Conservation (phyloP, 306 rosid genomes). For the Begonia masoniana region DNA sequence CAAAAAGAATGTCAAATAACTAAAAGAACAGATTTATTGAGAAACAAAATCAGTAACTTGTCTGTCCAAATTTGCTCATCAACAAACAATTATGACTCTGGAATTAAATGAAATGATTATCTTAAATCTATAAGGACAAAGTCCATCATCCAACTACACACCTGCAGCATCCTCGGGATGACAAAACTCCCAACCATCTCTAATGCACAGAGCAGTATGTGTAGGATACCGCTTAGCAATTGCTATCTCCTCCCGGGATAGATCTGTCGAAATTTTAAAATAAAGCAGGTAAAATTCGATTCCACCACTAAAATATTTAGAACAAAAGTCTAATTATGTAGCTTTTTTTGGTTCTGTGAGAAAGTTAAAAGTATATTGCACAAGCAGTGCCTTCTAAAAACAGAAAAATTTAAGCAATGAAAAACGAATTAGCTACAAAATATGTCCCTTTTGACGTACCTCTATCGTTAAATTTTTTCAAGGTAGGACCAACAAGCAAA, state of each 20-base stretch:
- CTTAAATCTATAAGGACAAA: not conserved
- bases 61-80: not conserved
- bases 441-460: slow-evolving; percentile 25
- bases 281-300: not conserved
- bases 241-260: slow-evolving; percentile 56
- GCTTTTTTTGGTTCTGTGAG: too few relatives aligned
- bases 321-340: too few relatives aligned
- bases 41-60: too few relatives aligned
- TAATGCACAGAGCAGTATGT: slow-evolving; percentile 71
- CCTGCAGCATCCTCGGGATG: slow-evolving; percentile 67
- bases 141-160: slow-evolving; percentile 6
- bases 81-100: not conserved
- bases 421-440: too few relatives aligned
- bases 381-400: too few relatives aligned
- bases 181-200: slow-evolving; percentile 95
- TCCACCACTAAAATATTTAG: too few relatives aligned
- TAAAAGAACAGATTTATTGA: too few relatives aligned
- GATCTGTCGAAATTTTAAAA: slow-evolving; percentile 43
- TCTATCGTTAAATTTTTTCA: slow-evolving; percentile 92
- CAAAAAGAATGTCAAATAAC: too few relatives aligned
- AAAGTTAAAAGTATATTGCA: too few relatives aligned
- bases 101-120: not conserved
- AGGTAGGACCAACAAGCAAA: slow-evolving; percentile 87
- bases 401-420: too few relatives aligned
- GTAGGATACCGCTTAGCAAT: slow-evolving; percentile 82